These are phyloP conservation scores for Dillenia suffruticosa DNA, from an alignment of 164 flowering plant species.

Conservation along the genomic window DNA sequence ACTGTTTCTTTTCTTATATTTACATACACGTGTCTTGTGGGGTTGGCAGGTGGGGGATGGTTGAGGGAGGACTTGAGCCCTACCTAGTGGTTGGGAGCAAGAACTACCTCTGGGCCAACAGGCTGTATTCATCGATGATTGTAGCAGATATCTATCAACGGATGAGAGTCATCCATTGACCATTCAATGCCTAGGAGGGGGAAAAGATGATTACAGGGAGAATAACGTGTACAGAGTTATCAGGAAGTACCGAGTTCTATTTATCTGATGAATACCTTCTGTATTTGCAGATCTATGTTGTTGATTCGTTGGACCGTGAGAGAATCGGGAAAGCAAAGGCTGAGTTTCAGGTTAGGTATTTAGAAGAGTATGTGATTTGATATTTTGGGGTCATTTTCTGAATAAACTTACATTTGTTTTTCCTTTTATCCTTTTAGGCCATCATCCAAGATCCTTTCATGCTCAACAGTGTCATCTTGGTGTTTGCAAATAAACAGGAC, in stretches of 20 bases:
- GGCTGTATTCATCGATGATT: no score
- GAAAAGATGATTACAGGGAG: no score
- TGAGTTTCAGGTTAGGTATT: constrained; percentile 81
- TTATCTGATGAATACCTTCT: background rate
- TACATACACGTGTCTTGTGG: background rate
- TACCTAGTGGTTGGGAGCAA: no score
- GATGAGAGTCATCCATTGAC: no score
- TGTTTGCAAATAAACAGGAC: constrained; percentile 98
- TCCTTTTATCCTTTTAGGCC: constrained; percentile 45
- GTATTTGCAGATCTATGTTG: constrained; percentile 86
- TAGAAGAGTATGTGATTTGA: background rate
- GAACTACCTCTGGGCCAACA: no score
- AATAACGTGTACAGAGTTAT: no score
- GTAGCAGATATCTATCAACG: no score
- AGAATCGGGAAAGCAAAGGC: constrained; percentile 87
- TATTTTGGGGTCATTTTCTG: constrained; percentile 4
- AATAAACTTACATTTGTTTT: background rate
- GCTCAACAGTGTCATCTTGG: constrained; percentile 91
- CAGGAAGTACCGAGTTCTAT: background rate
- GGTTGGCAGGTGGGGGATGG: no score
- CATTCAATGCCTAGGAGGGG: no score
- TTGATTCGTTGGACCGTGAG: constrained; percentile 96
- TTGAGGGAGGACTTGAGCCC: no score
- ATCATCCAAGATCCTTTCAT: constrained; percentile 95
- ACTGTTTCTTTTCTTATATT: constrained; percentile 2